phyloP scores from a whole-genome alignment of 1,284 basidiomycete species.

The Melampsora abietis-canadensis region DNA sequence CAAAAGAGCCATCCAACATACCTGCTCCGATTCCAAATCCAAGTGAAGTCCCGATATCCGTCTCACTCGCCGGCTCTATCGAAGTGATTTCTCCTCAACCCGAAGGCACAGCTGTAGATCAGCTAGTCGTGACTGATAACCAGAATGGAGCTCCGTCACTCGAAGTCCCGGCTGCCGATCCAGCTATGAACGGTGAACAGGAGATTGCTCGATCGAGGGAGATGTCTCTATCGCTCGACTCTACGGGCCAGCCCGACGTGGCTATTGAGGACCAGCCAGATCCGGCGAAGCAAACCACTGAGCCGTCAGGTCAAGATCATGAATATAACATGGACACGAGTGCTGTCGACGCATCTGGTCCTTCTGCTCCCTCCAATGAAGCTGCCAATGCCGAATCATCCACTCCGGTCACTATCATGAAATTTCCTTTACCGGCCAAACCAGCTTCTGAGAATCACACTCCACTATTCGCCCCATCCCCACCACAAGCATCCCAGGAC shows the following conservation, averaged over 20 bases:
- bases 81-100: too few relatives aligned
- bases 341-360: neutral
- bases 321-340: too few relatives aligned
- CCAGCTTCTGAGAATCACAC: constrained; percentile 7
- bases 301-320: neutral
- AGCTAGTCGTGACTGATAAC: too few relatives aligned
- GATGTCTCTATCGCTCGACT: constrained; percentile 12
- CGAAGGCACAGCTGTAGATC: too few relatives aligned
- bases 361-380: neutral
- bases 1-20: too few relatives aligned
- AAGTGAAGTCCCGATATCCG: too few relatives aligned
- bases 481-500: neutral
- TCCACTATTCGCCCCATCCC: constrained; percentile 28
- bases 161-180: neutral
- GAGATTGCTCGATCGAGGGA: constrained; percentile 20
- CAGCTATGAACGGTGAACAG: neutral
- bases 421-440: constrained; percentile 31
- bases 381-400: neutral
- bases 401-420: neutral
- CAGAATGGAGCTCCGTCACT: neutral
- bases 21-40: too few relatives aligned
- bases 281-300: neutral
- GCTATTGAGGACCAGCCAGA: neutral
- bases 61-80: too few relatives aligned
- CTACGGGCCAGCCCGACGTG: too few relatives aligned